Evolutionary conservation across 306 rosid species (phyloP).

Genomic region (Prunus kanzakura): DNA sequence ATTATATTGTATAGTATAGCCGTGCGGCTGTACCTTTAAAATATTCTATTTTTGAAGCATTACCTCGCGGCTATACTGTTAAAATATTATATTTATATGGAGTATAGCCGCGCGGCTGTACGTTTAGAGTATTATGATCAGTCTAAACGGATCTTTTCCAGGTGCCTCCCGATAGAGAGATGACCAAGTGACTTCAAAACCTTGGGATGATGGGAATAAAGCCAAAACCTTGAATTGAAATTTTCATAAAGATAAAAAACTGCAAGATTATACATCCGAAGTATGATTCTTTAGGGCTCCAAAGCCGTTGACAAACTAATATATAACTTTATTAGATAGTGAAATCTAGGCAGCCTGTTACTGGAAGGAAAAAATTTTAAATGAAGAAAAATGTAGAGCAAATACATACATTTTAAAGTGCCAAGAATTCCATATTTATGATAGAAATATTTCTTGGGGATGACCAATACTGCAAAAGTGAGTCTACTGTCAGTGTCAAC

Average conservation of each 20-base stretch:
- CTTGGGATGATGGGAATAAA: conserved; percentile 92
- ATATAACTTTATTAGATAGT: not conserved
- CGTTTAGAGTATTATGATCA: too few species aligned
- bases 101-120: too few species aligned
- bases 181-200: conserved; percentile 92
- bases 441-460: conserved; percentile 68
- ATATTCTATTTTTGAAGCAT: too few species aligned
- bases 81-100: too few species aligned
- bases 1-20: too few species aligned
- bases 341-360: not conserved
- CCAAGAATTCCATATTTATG: conserved; percentile 13
- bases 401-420: not conserved
- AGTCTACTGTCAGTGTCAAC: too few species aligned
- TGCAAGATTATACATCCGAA: not conserved
- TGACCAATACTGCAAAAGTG: conserved; percentile 81
- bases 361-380: not conserved
- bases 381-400: not conserved
- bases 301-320: not conserved
- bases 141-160: conserved; percentile 94
- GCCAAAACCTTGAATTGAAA: conserved; percentile 52
- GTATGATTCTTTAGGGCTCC: not conserved
- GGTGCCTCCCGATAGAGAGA: conserved; percentile 94
- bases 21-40: too few species aligned
- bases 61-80: too few species aligned
- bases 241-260: not conserved